Conservation (phyloP, 257 asterid genomes). For the Petunia axillaris region DNA sequence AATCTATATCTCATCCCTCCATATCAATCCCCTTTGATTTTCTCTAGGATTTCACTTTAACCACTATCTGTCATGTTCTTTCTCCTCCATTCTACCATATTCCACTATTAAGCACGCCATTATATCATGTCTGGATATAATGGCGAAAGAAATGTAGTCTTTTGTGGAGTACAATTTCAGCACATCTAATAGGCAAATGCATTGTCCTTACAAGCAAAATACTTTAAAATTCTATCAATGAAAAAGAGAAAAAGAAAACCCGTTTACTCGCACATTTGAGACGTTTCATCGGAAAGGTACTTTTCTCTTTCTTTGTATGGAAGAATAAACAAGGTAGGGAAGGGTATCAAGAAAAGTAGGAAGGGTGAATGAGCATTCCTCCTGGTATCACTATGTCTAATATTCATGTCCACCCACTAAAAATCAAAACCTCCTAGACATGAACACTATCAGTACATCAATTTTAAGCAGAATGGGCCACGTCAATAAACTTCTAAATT, state of each 20-base stretch:
- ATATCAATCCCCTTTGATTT: neutral
- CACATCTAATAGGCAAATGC: constrained; percentile 3
- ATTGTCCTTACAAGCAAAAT: neutral
- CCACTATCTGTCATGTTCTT: neutral
- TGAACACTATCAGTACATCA: neutral
- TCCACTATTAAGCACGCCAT: neutral
- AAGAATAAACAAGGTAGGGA: neutral
- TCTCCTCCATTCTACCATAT: neutral
- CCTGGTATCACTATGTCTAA: neutral
- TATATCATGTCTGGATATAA: neutral
- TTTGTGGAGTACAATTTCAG: neutral
- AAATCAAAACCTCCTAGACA: neutral
- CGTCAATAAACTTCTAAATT: neutral
- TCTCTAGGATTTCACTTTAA: neutral
- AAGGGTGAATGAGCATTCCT: constrained; percentile 6
- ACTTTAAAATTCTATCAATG: no score
- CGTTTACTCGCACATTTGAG: no score
- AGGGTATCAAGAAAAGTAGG: neutral
- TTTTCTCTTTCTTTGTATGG: neutral
- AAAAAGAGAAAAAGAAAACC: no score
- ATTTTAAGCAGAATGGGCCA: neutral
- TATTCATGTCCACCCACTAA: neutral
- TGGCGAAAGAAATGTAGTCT: neutral
- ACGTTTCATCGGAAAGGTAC: neutral
- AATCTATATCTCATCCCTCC: neutral